phyloP scores from a whole-genome alignment of 257 asterid genomes.

The Penstemon barbatus region DNA sequence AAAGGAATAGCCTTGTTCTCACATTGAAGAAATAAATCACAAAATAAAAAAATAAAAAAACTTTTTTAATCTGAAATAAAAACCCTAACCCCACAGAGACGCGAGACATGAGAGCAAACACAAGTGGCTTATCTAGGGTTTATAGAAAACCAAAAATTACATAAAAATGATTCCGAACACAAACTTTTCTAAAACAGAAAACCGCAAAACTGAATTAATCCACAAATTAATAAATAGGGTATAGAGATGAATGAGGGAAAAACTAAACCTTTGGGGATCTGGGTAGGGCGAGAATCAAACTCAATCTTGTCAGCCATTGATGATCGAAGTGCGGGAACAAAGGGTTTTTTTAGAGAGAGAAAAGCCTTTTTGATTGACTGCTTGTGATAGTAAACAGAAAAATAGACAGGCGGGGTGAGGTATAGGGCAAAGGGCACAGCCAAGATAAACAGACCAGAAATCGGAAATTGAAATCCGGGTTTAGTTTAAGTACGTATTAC shows the following conservation, averaged over 20 bases:
- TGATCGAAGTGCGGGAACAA: conserved; percentile 32
- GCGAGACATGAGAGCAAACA: conserved; percentile 14
- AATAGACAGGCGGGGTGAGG: conserved; percentile 30
- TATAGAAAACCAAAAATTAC: not conserved
- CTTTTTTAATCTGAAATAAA: conserved; percentile 15
- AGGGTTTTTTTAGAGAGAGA: conserved; percentile 26
- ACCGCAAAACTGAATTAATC: not conserved
- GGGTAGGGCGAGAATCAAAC: conserved; percentile 51
- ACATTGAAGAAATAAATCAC: conserved; percentile 19
- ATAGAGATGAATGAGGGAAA: conserved; percentile 2
- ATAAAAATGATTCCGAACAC: not conserved
- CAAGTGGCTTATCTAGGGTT: conserved; percentile 37
- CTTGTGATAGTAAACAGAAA: conserved; percentile 22
- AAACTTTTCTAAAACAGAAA: not conserved
- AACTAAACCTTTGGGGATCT: conserved; percentile 55
- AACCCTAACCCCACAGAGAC: conserved; percentile 55
- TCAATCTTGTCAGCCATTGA: conserved; percentile 64
- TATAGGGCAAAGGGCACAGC: conserved; percentile 47
- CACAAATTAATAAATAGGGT: not conserved
- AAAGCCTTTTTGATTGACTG: conserved; percentile 47
- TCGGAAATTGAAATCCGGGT: not conserved
- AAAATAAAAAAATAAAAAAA: not conserved
- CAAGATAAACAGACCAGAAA: conserved; percentile 24
- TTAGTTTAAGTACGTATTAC: conserved; percentile 26
- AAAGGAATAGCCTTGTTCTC: not conserved